Conservation (phyloP, 1,284 basidiomycete genomes). For the Neonothopanus nambi region DNA sequence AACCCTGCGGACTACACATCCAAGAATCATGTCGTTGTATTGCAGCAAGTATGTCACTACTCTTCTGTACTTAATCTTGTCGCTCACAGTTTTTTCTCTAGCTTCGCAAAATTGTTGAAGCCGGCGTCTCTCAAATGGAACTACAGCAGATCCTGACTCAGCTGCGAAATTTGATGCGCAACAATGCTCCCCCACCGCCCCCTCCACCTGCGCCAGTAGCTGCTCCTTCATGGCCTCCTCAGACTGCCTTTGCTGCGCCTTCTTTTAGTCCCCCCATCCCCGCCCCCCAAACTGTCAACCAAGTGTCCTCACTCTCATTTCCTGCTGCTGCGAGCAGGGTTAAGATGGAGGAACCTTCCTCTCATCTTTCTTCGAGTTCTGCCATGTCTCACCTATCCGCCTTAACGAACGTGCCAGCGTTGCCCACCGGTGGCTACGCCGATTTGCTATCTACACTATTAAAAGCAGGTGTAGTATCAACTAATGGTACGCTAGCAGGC, state of each 20-base stretch:
- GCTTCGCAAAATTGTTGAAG: conserved; percentile 77
- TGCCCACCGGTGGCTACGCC: conserved; percentile 47
- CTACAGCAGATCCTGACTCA: conserved; percentile 79
- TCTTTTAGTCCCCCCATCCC: conserved; percentile 10
- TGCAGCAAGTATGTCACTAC: conserved; percentile 64
- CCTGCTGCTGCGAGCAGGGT: neutral
- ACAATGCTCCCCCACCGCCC: conserved; percentile 39
- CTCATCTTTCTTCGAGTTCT: conserved; percentile 24
- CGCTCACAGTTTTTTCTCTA: conserved; percentile 31
- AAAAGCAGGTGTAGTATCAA: conserved; percentile 73
- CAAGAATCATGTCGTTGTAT: conserved; percentile 66
- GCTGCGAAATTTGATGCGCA: conserved; percentile 65
- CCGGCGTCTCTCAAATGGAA: conserved; percentile 79
- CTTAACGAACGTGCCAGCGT: conserved; percentile 22
- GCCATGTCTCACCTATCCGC: conserved; percentile 7
- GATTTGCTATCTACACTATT: conserved; percentile 66
- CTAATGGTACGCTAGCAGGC: conserved; percentile 50
- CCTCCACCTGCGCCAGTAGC: conserved; percentile 29
- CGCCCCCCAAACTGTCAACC: conserved; percentile 22
- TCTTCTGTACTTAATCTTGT: conserved; percentile 5
- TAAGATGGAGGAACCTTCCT: neutral
- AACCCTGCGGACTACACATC: conserved; percentile 68
- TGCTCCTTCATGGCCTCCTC: conserved; percentile 10
- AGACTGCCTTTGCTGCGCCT: neutral
- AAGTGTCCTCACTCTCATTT: neutral